A percentile compares a stretch with the other conserved stretches of the same genome.
Conservation (phyloP, 2,329 filamentous ascomycete species). For the Scopulariopsis brevicaulis region DNA sequence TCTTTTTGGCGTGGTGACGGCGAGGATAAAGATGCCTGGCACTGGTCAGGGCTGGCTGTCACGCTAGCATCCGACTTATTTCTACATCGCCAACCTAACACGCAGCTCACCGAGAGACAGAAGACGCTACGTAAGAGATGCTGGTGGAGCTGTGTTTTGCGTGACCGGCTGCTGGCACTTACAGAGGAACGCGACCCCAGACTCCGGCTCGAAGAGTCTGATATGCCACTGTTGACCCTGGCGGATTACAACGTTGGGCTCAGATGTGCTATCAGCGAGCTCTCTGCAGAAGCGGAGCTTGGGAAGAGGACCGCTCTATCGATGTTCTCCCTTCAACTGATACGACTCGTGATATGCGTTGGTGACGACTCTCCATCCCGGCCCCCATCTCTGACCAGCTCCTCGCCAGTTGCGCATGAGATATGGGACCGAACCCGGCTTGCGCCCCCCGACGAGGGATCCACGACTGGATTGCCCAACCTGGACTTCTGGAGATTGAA, state of each 20-base stretch:
- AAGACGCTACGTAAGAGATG: background rate
- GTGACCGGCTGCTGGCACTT: background rate
- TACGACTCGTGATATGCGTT: background rate
- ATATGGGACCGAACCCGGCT: background rate
- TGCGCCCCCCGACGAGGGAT: background rate
- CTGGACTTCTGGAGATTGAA: background rate
- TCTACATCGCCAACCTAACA: background rate
- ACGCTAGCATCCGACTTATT: constrained; percentile 34
- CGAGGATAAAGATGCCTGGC: constrained; percentile 61
- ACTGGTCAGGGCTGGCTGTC: constrained; percentile 60
- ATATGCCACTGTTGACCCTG: background rate
- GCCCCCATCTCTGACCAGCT: background rate
- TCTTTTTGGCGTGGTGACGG: constrained; percentile 62
- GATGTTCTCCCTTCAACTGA: background rate
- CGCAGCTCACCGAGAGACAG: background rate
- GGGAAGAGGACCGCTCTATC: background rate
- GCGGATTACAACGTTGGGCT: background rate
- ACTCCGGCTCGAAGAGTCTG: background rate
- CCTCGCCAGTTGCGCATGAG: background rate
- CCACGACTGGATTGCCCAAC: background rate
- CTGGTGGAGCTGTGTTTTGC: background rate
- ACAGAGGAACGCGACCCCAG: background rate
- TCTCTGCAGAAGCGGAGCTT: background rate
- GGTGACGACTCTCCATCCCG: background rate
- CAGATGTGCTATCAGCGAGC: background rate